These are phyloP conservation scores for Auricularia sp. DNA, from an alignment of 768 basidiomycete species.

Conservation along the genomic window DNA sequence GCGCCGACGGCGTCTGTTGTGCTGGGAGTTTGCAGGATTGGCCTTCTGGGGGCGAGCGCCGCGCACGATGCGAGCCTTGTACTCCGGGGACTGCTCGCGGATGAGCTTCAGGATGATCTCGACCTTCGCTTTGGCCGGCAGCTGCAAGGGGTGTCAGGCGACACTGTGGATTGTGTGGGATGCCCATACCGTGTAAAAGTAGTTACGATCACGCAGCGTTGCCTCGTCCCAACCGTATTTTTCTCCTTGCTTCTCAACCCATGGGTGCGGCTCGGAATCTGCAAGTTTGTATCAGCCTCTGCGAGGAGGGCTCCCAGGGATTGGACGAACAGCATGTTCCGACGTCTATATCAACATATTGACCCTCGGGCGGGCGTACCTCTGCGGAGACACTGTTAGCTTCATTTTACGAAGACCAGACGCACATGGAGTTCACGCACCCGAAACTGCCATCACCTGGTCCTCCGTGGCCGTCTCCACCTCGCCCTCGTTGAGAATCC, in stretches of 20 bases:
- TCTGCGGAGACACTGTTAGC: background rate
- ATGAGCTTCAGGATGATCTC: too few species aligned
- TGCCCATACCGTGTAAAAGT: background rate
- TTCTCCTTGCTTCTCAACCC: background rate
- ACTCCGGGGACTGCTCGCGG: too few species aligned
- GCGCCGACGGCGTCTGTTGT: too few species aligned
- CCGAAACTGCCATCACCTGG: too few species aligned
- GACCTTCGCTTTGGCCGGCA: background rate
- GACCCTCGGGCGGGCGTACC: background rate
- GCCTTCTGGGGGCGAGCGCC: too few species aligned
- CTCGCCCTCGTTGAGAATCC: too few species aligned
- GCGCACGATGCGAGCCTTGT: too few species aligned
- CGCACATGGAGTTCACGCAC: background rate
- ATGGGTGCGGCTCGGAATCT: background rate
- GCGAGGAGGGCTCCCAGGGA: background rate
- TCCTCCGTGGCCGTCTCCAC: too few species aligned
- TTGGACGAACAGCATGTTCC: background rate
- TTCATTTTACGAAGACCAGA: background rate
- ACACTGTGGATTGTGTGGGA: background rate
- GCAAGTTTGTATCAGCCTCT: background rate
- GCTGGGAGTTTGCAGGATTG: too few species aligned
- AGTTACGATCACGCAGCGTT: background rate
- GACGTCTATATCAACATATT: background rate
- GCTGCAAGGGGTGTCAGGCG: background rate
- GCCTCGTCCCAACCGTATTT: background rate